Base-by-base conservation (phyloP, 371 early-diverging fungal species). In the Blakeslea trispora region DNA sequence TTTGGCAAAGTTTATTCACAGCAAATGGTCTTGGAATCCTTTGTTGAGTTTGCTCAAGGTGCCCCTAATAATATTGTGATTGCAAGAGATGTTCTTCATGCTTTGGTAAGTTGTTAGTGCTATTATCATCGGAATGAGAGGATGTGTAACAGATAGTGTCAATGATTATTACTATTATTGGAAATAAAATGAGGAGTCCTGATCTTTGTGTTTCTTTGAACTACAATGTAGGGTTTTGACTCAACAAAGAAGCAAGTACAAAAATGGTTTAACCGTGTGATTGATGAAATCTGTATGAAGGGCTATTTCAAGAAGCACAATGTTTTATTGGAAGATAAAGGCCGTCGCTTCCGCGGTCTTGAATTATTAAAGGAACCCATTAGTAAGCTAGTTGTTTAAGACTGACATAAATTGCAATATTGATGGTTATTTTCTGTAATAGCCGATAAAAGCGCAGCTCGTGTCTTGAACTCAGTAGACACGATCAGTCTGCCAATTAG, bases 51-150 rank as follows among this genome's bases (percentile, higher is more conserved):
- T 9, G 45, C 69, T 2, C 39, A 40, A 21, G 71, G 49, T 50
- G 69, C 77, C 9, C 60, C 65, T 10, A 58, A 69, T 17, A 23
- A 71, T 21, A 50, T 46, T 10, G 65, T 76, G 54, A 50, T 62
- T 22, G 54, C 45, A 3, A 35, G 51, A n/a, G 76, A 76, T 59
- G 55, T 69, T n/a, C 21, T 76, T 17, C 60, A 50, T 19, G 71
- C 69, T 22, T 40, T 76, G 66, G 76, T 76, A 72, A 55, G 58
- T n/a, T n/a, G n/a, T n/a, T n/a, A n/a, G n/a, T n/a, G n/a, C n/a
- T n/a, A n/a, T n/a, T n/a, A n/a, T n/a, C n/a, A n/a, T n/a, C n/a
- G n/a, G n/a, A n/a, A n/a, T n/a, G n/a, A n/a, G n/a, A n/a, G n/a
- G n/a, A n/a, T n/a, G n/a, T n/a, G n/a, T n/a, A n/a, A n/a, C n/a